phyloP scores from a whole-genome alignment of 2,329 filamentous ascomycete genomes.

The Pseudogymnoascus sp. region DNA sequence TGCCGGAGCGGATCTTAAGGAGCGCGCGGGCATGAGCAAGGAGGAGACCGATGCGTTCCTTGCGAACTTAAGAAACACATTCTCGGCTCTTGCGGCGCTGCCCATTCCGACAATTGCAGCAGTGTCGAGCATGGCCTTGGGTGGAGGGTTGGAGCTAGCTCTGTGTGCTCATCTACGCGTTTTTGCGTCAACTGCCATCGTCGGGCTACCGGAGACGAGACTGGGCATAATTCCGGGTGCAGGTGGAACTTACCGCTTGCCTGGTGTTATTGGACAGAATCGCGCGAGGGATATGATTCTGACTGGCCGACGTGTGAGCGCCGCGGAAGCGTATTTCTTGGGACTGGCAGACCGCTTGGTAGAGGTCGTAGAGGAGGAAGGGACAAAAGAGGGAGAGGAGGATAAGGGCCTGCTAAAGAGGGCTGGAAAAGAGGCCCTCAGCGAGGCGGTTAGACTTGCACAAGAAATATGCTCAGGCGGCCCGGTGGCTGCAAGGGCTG shows the following conservation, averaged over 20 bases:
- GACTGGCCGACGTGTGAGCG: constrained; percentile 77
- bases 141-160: constrained; percentile 87
- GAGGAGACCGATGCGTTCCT: constrained; percentile 82
- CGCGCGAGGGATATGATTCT: constrained; percentile 85
- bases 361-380: constrained; percentile 55
- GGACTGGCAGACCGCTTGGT: constrained; percentile 87
- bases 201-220: constrained; percentile 84
- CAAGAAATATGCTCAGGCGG: constrained; percentile 83
- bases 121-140: constrained; percentile 76
- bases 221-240: constrained; percentile 92
- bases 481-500: constrained; percentile 72
- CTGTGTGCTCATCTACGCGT: constrained; percentile 85
- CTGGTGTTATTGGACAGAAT: constrained; percentile 65
- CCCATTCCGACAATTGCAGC: constrained; percentile 86
- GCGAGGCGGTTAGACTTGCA: constrained; percentile 70
- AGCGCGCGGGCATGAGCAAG: constrained; percentile 64
- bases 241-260: constrained; percentile 83
- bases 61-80: constrained; percentile 62
- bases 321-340: constrained; percentile 80
- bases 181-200: constrained; percentile 64
- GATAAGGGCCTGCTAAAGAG: constrained; percentile 40
- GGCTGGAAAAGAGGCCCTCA: constrained; percentile 60
- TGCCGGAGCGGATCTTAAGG: constrained; percentile 89
- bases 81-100: constrained; percentile 63
- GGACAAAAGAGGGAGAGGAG: constrained; percentile 34